Evolutionary conservation across 2,329 filamentous ascomycete species (phyloP), one percentile per base, ranked within the genome.

Genomic region (Fusarium miscanthi): DNA sequence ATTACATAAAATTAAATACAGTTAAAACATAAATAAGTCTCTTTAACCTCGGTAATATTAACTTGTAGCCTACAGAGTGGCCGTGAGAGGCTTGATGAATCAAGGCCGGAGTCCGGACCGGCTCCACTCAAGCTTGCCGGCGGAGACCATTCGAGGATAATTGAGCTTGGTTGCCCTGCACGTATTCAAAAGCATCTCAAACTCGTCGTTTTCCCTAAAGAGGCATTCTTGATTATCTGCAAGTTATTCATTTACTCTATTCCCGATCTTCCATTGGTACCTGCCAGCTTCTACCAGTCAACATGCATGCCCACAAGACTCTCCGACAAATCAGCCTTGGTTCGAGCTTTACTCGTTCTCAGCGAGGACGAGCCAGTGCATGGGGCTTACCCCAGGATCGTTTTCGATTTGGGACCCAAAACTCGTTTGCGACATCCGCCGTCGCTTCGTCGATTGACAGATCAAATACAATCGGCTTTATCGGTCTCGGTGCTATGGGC

Each of bases 161-260:
- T n/a, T n/a, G n/a, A 38, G 37, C 9, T 21, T 38, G 37, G 6
- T 21, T 17, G 1, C 11, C 17, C 2, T 21, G 19, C 2, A 4
- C 12, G 6, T 38, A 6, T 45, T 45, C 8, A 27, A 27, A 45
- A 45, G 23, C 31, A 21, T 21, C 17, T 45, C 2, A 8, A 3
- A 21, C 5, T 30, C 23, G 8, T 42, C 14, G 14, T 7, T 23
- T 11, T 0, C 4, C 4, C 9, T 0, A n/a, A n/a, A n/a, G n/a
- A 42, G 14, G 16, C n/a, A 7, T 23, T 42, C 37, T 11, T 7
- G 14, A 23, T 1, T 23, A 42, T 42, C 40, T 11, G 9, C 14
- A 42, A 42, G 10, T 17, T 42, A 42, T n/a, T 23, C 5, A 27
- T 9, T 14, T 27, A 9, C 42, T 45, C 8, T 9, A 33, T 42